Base-by-base conservation (phyloP, 2,329 filamentous ascomycete species). In the Fusarium ambrosium region DNA sequence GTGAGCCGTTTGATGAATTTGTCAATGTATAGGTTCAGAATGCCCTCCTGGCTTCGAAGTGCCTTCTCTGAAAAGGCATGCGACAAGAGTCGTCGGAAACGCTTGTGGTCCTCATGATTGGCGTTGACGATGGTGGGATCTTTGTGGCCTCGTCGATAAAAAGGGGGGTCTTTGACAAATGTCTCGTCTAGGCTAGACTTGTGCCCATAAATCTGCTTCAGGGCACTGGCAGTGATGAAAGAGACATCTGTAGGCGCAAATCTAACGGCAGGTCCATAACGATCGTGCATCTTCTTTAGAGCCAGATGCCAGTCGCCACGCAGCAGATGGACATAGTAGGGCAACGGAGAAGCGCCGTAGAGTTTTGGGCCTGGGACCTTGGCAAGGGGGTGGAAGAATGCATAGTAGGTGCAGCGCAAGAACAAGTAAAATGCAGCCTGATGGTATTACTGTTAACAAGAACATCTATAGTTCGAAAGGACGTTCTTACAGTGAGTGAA, bases 191-290 rank as follows among this genome's bases (percentile, higher is more conserved):
- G 9, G 37, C 18, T 32, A 24, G 37, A 43, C 39, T 61, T 61
- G 37, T 61, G 59, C 2, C 59, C 59, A 14, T 61, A 61, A 22
- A 61, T 61, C n/a, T 45, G 37, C 39, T 36, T 61, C 18, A 61
- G 10, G 24, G 59, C n/a, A 8, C 7, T 16, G 24, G 59, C 22
- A 18, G 37, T 45, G 59, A 43, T 61, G 37, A 61, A 61, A 3
- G 59, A 61, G 18, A 61, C 8, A 10, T 61, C 59, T 5, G n/a
- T 48, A 10, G 59, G 59, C 0, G 37, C 20, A 29, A 45, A 45
- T 45, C 59, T 61, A 10, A 61, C 59, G 9, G 3, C 39, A 8
- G 59, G 36, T 1, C 59, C 59, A 7, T 61, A 61, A 3, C 24
- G 37, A n/a, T 61, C 59, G 22, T 61, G 59, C 37, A 61, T 20